Base-by-base conservation (phyloP, 352 stramenopile genomes). In the Phytophthora citrophthora region DNA sequence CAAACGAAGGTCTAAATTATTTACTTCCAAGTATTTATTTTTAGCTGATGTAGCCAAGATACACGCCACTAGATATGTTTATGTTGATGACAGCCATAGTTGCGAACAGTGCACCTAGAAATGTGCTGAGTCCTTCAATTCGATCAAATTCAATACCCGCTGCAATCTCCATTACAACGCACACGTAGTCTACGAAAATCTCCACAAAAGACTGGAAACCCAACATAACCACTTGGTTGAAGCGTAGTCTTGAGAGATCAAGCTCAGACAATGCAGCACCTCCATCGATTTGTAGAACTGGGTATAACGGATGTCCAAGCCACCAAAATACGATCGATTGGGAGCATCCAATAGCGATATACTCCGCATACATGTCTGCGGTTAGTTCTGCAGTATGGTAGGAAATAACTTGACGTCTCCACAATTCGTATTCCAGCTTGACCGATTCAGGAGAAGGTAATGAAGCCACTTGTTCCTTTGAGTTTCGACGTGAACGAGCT, bases 281-380 rank as follows among this genome's bases (percentile, higher is more conserved):
- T 31, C 15, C 29, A n/a, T 57, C 31, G 10, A 58, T 24, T 16
- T 29, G 44, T 7, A 71, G 44, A 8, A 36, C 27, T 4, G 63
- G 53, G 46, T 78, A 80, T 54, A 78, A 64, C 2, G 67, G 41
- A 36, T 84, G 72, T 2, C 58, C 64, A 32, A 68, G 58, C 43
- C 68, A 85, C 47, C 79, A 85, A 15, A 77, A 74, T 1, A 76
- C 38, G 6, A 77, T 72, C 18, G 54, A 80, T 41, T 76, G 58
- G 0, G 77, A 82, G 24, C 73, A 85, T 1, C 61, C 73, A 31
- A 85, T 81, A 0, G 73, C 73, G 31, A 85, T 71, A 41, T 85
- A 82, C 59, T 85, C 76, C n/a, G 76, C 70, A 20, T 76, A 79
- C 73, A 85, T 85, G 36, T 80, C 73, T 23, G 70, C 70, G 6